A percentile compares a stretch with the other conserved stretches of the same genome.
Conservation (phyloP, 73 alveolate species). For the Tetrahymena elliotti region DNA sequence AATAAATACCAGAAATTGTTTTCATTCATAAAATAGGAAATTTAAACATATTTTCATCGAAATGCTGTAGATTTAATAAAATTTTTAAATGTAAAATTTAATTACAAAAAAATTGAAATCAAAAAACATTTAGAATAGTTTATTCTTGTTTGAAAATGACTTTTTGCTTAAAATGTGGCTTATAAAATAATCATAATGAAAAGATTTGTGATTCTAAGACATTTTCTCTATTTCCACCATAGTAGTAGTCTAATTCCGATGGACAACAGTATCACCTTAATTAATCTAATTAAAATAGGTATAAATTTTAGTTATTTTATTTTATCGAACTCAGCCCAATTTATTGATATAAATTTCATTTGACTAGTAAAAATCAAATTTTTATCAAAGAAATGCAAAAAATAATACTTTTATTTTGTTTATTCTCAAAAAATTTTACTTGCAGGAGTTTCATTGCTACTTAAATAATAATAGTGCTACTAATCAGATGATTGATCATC, state of each 20-base stretch:
- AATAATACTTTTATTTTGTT: no score
- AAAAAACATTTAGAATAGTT: background rate
- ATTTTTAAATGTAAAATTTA: no score
- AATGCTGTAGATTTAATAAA: no score
- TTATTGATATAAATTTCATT: background rate
- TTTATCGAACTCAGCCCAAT: background rate
- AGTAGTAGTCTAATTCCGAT: background rate
- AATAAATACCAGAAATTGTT: no score
- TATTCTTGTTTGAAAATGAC: background rate
- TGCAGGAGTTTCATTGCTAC: no score
- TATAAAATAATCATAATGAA: background rate
- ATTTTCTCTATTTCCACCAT: background rate
- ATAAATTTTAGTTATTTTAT: no score
- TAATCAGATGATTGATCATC: background rate
- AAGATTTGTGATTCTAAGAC: background rate
- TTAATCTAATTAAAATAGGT: background rate
- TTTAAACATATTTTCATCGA: background rate
- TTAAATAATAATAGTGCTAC: background rate
- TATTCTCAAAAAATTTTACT: no score
- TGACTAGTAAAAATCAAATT: background rate
- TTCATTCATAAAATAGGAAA: no score
- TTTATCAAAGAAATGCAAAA: no score
- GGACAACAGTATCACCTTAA: no score
- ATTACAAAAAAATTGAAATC: no score
- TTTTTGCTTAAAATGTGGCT: background rate